phyloP scores from a whole-genome alignment of 2,329 filamentous ascomycete species.

The Fusarium continuum region DNA sequence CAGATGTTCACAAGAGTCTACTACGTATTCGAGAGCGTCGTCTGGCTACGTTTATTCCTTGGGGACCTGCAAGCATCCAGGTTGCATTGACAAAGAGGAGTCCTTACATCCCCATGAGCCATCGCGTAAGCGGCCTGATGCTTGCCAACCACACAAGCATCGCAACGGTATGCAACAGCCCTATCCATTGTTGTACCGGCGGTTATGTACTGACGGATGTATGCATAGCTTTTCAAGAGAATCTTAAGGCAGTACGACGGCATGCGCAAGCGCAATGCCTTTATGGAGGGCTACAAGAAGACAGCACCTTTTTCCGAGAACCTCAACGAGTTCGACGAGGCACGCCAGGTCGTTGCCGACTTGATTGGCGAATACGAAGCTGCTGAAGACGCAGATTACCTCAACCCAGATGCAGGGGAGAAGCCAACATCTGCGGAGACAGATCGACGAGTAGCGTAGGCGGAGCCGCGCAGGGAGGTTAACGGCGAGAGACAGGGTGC shows the following conservation, averaged over 20 bases:
- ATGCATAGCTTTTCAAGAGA: constrained; percentile 80
- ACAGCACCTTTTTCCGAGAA: constrained; percentile 93
- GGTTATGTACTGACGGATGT: not conserved
- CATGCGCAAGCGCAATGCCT: constrained; percentile 95
- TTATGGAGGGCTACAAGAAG: constrained; percentile 95
- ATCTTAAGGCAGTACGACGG: constrained; percentile 93
- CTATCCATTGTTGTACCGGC: not conserved
- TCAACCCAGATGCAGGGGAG: constrained; percentile 75
- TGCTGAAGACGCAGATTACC: constrained; percentile 88
- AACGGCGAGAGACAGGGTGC: not conserved
- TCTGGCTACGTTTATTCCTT: constrained; percentile 96
- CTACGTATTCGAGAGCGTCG: constrained; percentile 94
- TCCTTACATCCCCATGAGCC: constrained; percentile 92
- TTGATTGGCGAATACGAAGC: constrained; percentile 95
- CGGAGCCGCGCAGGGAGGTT: too few species aligned
- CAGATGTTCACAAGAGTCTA: constrained; percentile 97
- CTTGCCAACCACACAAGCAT: constrained; percentile 98
- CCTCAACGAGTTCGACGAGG: constrained; percentile 93
- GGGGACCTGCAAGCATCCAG: constrained; percentile 97
- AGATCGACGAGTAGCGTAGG: constrained; percentile 58
- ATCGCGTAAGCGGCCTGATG: constrained; percentile 96
- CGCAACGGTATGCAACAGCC: constrained; percentile 70
- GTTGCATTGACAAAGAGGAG: constrained; percentile 96
- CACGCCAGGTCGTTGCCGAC: constrained; percentile 88
- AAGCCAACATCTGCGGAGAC: constrained; percentile 62